phyloP scores from a whole-genome alignment of 228 moss, liverwort and hornwort genomes.

The Sphagnum fallax region DNA sequence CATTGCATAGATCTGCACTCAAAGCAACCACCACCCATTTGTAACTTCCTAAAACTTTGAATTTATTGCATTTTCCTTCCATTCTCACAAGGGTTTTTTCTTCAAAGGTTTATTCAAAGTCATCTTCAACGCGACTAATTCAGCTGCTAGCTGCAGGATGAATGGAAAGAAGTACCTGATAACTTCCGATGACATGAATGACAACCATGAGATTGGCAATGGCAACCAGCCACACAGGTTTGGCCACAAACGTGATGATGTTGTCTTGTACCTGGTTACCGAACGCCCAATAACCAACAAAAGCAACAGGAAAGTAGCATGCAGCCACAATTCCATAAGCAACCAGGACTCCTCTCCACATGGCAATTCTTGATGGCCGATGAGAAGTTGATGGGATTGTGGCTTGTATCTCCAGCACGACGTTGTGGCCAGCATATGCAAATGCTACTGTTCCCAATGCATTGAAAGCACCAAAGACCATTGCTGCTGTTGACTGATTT shows the following conservation, averaged over 20 bases:
- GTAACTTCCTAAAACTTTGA: not conserved
- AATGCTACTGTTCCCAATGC: slow-evolving; percentile 46
- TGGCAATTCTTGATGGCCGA: slow-evolving; percentile 38
- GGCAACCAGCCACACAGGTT: slow-evolving; percentile 28
- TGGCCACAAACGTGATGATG: slow-evolving; percentile 25
- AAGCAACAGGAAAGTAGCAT: slow-evolving; percentile 56
- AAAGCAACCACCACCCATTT: not conserved
- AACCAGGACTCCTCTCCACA: slow-evolving; percentile 55
- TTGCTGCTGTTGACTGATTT: slow-evolving; percentile 8
- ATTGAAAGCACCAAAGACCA: slow-evolving; percentile 34
- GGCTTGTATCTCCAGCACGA: slow-evolving; percentile 61
- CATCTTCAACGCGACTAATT: no score
- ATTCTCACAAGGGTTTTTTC: no score
- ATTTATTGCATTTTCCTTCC: not conserved
- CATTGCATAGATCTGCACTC: slow-evolving; percentile 47
- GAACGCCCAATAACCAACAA: slow-evolving; percentile 49
- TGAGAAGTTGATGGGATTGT: slow-evolving; percentile 47
- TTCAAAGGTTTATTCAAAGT: no score
- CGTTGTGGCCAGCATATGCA: slow-evolving; percentile 62
- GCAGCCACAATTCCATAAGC: slow-evolving; percentile 50
- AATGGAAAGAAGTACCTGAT: slow-evolving; percentile 13
- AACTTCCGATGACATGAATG: slow-evolving; percentile 58
- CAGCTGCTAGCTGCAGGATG: not conserved
- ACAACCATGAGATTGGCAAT: slow-evolving; percentile 55
- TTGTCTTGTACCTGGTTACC: slow-evolving; percentile 29